Evolutionary conservation across 2,329 filamentous ascomycete species (phyloP).

Genomic region (Ciborinia camelliae): DNA sequence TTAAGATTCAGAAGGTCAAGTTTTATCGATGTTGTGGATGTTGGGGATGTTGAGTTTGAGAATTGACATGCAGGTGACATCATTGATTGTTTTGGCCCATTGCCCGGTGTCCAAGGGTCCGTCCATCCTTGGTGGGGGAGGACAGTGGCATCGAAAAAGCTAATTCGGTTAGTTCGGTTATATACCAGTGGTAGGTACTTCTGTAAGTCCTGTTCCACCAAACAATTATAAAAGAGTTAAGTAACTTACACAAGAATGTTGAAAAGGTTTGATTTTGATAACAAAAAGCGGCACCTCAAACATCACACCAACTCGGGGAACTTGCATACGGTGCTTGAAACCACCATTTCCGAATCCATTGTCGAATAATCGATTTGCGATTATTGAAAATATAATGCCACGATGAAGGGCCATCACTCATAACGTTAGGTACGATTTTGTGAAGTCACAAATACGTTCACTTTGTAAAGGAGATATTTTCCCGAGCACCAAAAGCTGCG

Average conservation of each 20-base stretch:
- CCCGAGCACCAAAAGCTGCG: too few species aligned
- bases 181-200: too few species aligned
- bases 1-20: background rate
- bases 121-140: background rate
- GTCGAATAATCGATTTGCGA: background rate
- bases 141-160: background rate
- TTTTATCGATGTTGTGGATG: background rate
- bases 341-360: background rate
- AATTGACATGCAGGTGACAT: constrained; percentile 3
- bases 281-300: background rate
- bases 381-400: too few species aligned
- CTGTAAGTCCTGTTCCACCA: background rate
- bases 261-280: background rate
- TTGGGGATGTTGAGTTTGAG: too few species aligned
- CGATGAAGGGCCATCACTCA: too few species aligned
- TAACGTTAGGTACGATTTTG: too few species aligned
- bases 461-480: too few species aligned
- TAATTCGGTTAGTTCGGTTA: background rate
- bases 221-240: background rate
- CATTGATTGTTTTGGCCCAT: constrained; percentile 4
- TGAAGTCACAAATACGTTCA: too few species aligned
- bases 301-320: background rate
- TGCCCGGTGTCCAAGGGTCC: background rate
- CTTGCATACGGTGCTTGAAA: background rate
- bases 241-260: background rate